Evolutionary conservation across 1,139 yeast species (phyloP).

Genomic region (Kazachstania sp.): DNA sequence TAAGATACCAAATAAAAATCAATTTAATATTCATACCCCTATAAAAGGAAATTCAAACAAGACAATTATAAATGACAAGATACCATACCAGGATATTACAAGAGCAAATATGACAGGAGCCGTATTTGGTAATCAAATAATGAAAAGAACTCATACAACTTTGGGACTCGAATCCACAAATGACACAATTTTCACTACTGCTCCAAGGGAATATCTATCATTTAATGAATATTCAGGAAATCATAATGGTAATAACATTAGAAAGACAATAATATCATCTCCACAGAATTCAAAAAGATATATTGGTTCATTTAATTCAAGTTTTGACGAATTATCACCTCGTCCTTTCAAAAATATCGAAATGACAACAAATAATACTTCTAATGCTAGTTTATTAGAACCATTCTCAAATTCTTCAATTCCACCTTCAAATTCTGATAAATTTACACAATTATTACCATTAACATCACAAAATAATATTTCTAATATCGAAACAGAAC

Average conservation of each 20-base stretch:
- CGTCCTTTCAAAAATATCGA: constrained; percentile 1
- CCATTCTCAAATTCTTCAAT: constrained; percentile 5
- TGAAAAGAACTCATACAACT: constrained; percentile 19
- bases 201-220: not conserved
- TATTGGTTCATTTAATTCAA: constrained; percentile 30
- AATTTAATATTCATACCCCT: not conserved
- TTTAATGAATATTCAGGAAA: constrained; percentile 3
- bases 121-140: constrained; percentile 11
- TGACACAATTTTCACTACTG: not conserved
- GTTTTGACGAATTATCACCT: constrained; percentile 28
- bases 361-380: constrained; percentile 1
- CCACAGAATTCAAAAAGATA: constrained; percentile 23
- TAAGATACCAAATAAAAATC: not conserved
- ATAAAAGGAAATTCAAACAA: not conserved
- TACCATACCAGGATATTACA: not conserved
- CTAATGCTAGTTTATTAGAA: constrained; percentile 11
- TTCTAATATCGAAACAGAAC: not conserved
- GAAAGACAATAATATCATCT: constrained; percentile 11
- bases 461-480: not conserved
- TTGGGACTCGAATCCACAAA: constrained; percentile 12
- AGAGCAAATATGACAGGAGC: not conserved
- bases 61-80: not conserved
- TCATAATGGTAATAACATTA: not conserved
- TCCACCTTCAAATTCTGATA: not conserved
- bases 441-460: not conserved